These are phyloP conservation scores for Xylaria sp. DNA, from an alignment of 2,329 filamentous ascomycete genomes.

Conservation along the genomic window DNA sequence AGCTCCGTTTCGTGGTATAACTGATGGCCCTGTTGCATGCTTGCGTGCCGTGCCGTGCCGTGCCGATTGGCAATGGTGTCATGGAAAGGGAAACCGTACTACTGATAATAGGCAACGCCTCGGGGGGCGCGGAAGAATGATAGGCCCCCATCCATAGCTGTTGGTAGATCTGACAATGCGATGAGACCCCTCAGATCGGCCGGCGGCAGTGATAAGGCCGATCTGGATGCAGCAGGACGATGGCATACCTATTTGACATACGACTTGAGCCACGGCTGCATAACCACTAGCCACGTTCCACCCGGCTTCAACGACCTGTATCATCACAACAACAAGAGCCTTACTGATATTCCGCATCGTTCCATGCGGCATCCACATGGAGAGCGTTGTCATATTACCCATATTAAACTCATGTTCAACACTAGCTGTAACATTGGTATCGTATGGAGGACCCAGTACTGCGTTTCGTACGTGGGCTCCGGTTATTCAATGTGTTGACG, in stretches of 20 bases:
- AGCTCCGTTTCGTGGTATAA: slow-evolving; percentile 25
- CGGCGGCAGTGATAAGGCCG: neutral
- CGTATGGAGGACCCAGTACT: slow-evolving; percentile 8
- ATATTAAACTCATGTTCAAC: slow-evolving; percentile 6
- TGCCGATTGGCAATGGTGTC: slow-evolving; percentile 20
- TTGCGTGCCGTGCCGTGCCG: slow-evolving; percentile 13
- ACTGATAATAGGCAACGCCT: neutral
- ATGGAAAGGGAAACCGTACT: slow-evolving; percentile 10
- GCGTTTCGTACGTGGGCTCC: slow-evolving; percentile 15
- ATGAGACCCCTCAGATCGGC: slow-evolving; percentile 23
- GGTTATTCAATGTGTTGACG: slow-evolving; percentile 8
- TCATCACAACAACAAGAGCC: slow-evolving; percentile 1
- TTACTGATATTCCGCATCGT: neutral
- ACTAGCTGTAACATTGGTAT: neutral
- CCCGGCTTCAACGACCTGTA: slow-evolving; percentile 14
- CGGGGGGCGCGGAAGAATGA: slow-evolving; percentile 6
- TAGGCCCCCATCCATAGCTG: neutral
- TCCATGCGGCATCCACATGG: neutral
- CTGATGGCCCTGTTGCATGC: slow-evolving; percentile 23
- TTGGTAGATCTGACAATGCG: slow-evolving; percentile 29
- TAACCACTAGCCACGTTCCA: slow-evolving; percentile 31
- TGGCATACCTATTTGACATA: slow-evolving; percentile 16
- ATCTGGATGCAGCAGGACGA: slow-evolving; percentile 21
- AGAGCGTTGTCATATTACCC: slow-evolving; percentile 7
- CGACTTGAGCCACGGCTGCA: slow-evolving; percentile 22